Percentiles rank a stretch among this genome's conserved stretches.
Evolutionary conservation across 116 monocot genomes (phyloP).

Genomic region (Papilionanthe hybrid): DNA sequence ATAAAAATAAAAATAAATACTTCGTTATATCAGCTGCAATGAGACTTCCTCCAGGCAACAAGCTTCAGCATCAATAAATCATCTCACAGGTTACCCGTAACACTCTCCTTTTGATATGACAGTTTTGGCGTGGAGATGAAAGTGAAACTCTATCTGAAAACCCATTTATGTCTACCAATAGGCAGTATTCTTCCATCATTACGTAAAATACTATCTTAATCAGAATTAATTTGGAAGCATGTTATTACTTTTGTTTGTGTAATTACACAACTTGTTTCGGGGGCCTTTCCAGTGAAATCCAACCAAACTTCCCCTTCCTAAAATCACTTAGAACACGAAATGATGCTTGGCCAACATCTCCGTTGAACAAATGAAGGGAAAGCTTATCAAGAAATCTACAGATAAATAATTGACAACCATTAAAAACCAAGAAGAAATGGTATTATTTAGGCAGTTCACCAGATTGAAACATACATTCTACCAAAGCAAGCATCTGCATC

Average conservation of each 20-base stretch:
- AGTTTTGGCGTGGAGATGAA: too few species aligned
- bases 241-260: neutral
- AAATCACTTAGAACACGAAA: slow-evolving; percentile 72
- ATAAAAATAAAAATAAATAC: too few species aligned
- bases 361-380: slow-evolving; percentile 71
- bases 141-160: too few species aligned
- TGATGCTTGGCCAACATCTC: slow-evolving; percentile 69
- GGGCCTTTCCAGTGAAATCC: slow-evolving; percentile 84
- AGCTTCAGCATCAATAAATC: too few species aligned
- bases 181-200: neutral
- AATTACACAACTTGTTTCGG: slow-evolving; percentile 24
- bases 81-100: too few species aligned
- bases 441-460: neutral
- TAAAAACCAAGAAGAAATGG: neutral
- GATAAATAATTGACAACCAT: neutral
- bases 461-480: slow-evolving; percentile 48
- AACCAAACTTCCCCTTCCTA: slow-evolving; percentile 91
- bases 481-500: slow-evolving; percentile 59
- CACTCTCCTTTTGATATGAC: too few species aligned
- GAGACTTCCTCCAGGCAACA: too few species aligned
- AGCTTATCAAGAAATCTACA: slow-evolving; percentile 79
- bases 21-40: too few species aligned
- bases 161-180: too few species aligned
- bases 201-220: neutral
- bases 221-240: neutral